Percentiles rank a stretch among this genome's conserved stretches.
These are phyloP conservation scores for Diophrys appendiculata DNA, from an alignment of 73 alveolate genomes.

Conservation along the genomic window DNA sequence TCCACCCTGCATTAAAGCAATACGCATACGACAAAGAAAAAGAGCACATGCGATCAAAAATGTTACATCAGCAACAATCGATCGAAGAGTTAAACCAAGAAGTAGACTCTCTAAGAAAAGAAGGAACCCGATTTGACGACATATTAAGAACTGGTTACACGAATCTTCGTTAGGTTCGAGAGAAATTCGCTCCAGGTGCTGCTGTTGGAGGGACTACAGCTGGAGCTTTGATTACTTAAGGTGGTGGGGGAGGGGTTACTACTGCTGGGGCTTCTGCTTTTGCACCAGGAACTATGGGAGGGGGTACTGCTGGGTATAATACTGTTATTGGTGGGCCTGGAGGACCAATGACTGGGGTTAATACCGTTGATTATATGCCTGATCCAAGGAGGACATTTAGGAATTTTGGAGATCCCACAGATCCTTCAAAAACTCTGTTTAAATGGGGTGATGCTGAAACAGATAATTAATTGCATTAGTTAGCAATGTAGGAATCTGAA, in stretches of 20 bases:
- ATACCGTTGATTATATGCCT: conserved; percentile 1
- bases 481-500: conserved; percentile 42
- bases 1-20: background rate
- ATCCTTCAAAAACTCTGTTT: conserved; percentile 32
- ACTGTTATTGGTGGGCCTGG: conserved; percentile 40
- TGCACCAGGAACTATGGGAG: background rate
- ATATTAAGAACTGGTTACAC: conserved; percentile 35
- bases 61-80: conserved; percentile 29
- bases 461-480: conserved; percentile 25
- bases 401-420: conserved; percentile 37
- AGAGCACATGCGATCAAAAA: conserved; percentile 31
- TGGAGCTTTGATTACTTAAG: background rate
- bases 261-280: background rate
- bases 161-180: background rate
- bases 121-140: conserved; percentile 52
- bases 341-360: conserved; percentile 19
- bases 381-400: conserved; percentile 28
- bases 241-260: background rate
- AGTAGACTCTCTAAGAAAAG: conserved; percentile 48
- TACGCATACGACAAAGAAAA: conserved; percentile 35
- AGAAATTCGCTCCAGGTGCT: conserved; percentile 15
- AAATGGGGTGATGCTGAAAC: conserved; percentile 72
- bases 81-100: conserved; percentile 54
- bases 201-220: conserved; percentile 18
- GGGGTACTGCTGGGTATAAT: conserved; percentile 4